These are phyloP conservation scores for Alternaria burnsii DNA, from an alignment of 2,329 filamentous ascomycete species.

Conservation along the genomic window DNA sequence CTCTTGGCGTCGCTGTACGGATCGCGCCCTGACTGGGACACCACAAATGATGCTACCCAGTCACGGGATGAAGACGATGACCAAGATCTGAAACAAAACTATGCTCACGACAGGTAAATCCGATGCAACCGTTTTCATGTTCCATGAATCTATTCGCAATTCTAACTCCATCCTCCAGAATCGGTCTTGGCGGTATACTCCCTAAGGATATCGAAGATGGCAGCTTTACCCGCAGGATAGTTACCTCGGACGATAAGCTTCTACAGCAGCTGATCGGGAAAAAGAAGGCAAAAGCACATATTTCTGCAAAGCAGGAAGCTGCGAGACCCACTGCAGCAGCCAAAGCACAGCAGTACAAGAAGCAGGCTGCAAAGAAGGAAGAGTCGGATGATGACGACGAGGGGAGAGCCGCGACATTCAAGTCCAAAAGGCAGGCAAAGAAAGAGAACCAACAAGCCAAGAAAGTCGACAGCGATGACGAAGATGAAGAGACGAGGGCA, in stretches of 20 bases:
- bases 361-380: conserved; percentile 31
- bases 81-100: conserved; percentile 64
- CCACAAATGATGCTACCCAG: conserved; percentile 43
- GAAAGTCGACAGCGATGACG: conserved; percentile 18
- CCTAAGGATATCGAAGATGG: conserved; percentile 51
- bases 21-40: conserved; percentile 51
- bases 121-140: background rate
- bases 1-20: conserved; percentile 66
- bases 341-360: conserved; percentile 37
- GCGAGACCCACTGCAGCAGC: conserved; percentile 30
- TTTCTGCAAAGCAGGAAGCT: conserved; percentile 35
- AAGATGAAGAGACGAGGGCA: conserved; percentile 20
- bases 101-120: conserved; percentile 62
- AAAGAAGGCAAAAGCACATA: conserved; percentile 50
- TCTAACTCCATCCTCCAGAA: conserved; percentile 30
- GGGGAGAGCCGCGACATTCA: conserved; percentile 46
- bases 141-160: background rate
- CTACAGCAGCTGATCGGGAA: conserved; percentile 55
- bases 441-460: conserved; percentile 21
- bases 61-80: conserved; percentile 57
- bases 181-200: conserved; percentile 50
- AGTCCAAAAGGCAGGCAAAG: conserved; percentile 41
- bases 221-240: conserved; percentile 46
- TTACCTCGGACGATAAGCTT: conserved; percentile 54
- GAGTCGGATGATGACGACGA: conserved; percentile 53